Percentiles rank a stretch among this genome's conserved stretches.
These are phyloP conservation scores for Amanita jacksonii DNA, from an alignment of 768 basidiomycete species.

Conservation along the genomic window DNA sequence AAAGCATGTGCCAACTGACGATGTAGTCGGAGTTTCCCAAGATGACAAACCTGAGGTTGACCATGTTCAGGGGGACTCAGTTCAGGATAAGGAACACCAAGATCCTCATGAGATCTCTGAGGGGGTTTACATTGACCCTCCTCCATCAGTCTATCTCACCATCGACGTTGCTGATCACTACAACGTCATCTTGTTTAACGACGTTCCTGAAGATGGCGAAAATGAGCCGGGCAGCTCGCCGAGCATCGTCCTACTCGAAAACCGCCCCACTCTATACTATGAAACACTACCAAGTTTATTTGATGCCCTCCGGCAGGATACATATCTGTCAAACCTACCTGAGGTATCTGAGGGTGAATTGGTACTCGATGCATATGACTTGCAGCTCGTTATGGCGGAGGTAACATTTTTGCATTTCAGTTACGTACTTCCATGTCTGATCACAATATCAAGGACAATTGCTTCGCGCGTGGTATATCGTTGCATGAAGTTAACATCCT, in stretches of 20 bases:
- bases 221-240: constrained; percentile 12
- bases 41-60: constrained; percentile 7
- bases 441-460: constrained; percentile 43
- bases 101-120: constrained; percentile 55
- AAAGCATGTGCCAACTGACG: too few relatives aligned
- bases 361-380: constrained; percentile 59
- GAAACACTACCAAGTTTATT: constrained; percentile 65
- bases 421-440: not conserved
- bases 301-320: constrained; percentile 61
- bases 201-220: constrained; percentile 19
- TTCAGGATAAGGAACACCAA: constrained; percentile 13
- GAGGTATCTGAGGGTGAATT: constrained; percentile 52
- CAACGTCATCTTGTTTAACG: constrained; percentile 49
- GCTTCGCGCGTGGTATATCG: constrained; percentile 57
- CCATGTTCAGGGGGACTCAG: constrained; percentile 7
- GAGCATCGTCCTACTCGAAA: constrained; percentile 43
- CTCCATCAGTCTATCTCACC: constrained; percentile 56
- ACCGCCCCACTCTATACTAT: constrained; percentile 65
- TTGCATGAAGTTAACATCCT: constrained; percentile 65
- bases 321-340: constrained; percentile 34
- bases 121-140: constrained; percentile 67
- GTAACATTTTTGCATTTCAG: constrained; percentile 36
- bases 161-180: constrained; percentile 27
- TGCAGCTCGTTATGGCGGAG: constrained; percentile 58
- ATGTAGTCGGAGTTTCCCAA: constrained; percentile 4